Base-by-base conservation (phyloP, 768 basidiomycete species). In the Tremella mesenterica region DNA sequence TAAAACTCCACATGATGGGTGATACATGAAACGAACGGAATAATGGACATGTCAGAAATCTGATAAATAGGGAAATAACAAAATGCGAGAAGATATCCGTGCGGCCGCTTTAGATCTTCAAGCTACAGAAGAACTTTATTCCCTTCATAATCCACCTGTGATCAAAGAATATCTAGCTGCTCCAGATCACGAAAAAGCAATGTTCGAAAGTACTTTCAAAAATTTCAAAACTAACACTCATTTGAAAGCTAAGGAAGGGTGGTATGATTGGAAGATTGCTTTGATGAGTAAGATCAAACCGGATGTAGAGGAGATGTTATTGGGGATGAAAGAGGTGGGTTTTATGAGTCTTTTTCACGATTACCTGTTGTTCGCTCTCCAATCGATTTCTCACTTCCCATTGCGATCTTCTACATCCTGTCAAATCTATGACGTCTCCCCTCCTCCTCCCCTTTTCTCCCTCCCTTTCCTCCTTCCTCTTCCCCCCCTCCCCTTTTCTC, bases 101-200 rank as follows among this genome's bases (percentile, higher is more conserved):
- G 46, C 48, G 10, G 53, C 53, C 12, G 61, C 67, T 33, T 43
- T 27, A 0, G 30, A 48, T 18, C 57, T 58, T 20, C 25, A 6
- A 7, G 54, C 55, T 16, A 50, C 44, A 20, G 59, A 61, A 21
- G 36, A 50, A 5, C 55, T 43, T 26, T 56, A 63, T 23, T 59
- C 56, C 20, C 39, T 57, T 0, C 57, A 63, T 43, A 64, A 69
- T 52, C 72, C 74, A 16, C 59, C 64, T 1, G 69, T 73, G n/a
- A 67, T 75, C 44, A 52, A 56, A 18, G 74, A 75, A 34, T 74
- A 74, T 56, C 59, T 74, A 10, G 61, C 61, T 2, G 71, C 72
- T 0, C 53, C 56, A 5, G 72, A 73, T 39, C 67, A 73, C 16
- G 71, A 73, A n/a, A 70, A 70, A 58, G 55, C 60, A n/a, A 50